Percentiles rank a stretch among this genome's conserved stretches.
phyloP scores from a whole-genome alignment of 805 yeast species.

The Candida cerambycidarum region DNA sequence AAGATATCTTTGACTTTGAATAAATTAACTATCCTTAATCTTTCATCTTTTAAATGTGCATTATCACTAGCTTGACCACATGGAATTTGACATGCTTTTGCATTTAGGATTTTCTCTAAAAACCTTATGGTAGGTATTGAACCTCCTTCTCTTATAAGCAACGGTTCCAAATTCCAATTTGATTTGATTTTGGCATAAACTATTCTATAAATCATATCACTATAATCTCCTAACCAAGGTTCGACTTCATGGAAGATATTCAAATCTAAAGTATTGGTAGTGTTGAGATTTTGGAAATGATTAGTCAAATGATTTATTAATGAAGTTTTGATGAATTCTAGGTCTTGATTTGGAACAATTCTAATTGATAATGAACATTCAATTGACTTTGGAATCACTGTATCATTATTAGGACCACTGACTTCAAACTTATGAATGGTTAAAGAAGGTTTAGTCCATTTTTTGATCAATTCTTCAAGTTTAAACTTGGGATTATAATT shows the following conservation, averaged over 20 bases:
- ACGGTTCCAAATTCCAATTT: slow-evolving; percentile 80
- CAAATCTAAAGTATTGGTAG: slow-evolving; percentile 63
- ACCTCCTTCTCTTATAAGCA: slow-evolving; percentile 93
- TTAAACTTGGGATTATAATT: slow-evolving; percentile 31
- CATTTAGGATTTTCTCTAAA: slow-evolving; percentile 75
- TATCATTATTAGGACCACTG: slow-evolving; percentile 86
- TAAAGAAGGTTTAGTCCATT: slow-evolving; percentile 89
- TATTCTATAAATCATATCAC: slow-evolving; percentile 68
- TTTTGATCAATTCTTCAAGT: slow-evolving; percentile 57
- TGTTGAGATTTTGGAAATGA: slow-evolving; percentile 48
- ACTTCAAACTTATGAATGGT: slow-evolving; percentile 83
- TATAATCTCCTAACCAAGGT: slow-evolving; percentile 93
- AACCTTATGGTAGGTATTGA: slow-evolving; percentile 89
- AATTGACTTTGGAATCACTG: slow-evolving; percentile 85
- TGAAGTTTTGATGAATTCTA: slow-evolving; percentile 52
- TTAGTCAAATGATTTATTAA: slow-evolving; percentile 47
- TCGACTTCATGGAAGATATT: slow-evolving; percentile 82
- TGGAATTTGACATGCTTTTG: slow-evolving; percentile 94
- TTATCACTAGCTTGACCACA: slow-evolving; percentile 95
- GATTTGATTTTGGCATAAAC: slow-evolving; percentile 58
- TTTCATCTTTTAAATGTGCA: slow-evolving; percentile 89
- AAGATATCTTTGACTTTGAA: slow-evolving; percentile 70
- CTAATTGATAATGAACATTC: slow-evolving; percentile 77
- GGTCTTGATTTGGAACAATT: slow-evolving; percentile 84
- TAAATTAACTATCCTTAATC: slow-evolving; percentile 74